Evolutionary conservation across 2,329 filamentous ascomycete species (phyloP).

Genomic region (Pestalotiopsis sp.): DNA sequence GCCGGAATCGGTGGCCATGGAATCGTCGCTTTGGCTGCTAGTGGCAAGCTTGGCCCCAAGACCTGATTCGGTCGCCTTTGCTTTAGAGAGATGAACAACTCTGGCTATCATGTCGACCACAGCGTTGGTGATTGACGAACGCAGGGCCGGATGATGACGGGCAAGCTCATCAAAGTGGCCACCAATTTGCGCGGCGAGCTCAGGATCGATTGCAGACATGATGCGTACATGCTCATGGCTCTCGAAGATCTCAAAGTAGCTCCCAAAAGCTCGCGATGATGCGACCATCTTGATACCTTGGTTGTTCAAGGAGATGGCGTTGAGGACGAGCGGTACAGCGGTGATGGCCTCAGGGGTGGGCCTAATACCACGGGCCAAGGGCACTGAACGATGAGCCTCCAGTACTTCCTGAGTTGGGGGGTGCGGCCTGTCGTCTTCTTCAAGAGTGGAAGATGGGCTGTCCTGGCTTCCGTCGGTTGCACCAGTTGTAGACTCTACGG

Average conservation of each 20-base stretch:
- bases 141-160: slow-evolving; percentile 86
- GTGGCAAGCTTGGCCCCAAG: slow-evolving; percentile 81
- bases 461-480: slow-evolving; percentile 37
- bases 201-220: slow-evolving; percentile 69
- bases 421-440: slow-evolving; percentile 47
- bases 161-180: slow-evolving; percentile 91
- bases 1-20: slow-evolving; percentile 56
- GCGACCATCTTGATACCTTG: slow-evolving; percentile 86
- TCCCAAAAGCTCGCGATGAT: slow-evolving; percentile 78
- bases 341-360: slow-evolving; percentile 88
- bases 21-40: slow-evolving; percentile 55
- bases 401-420: slow-evolving; percentile 57
- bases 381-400: slow-evolving; percentile 42
- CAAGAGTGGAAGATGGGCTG: slow-evolving; percentile 41
- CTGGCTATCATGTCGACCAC: slow-evolving; percentile 87
- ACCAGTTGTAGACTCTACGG: slow-evolving; percentile 36
- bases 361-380: slow-evolving; percentile 73
- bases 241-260: slow-evolving; percentile 95
- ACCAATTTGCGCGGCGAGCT: slow-evolving; percentile 74
- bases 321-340: slow-evolving; percentile 84
- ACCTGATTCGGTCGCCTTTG: slow-evolving; percentile 68
- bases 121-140: slow-evolving; percentile 79
- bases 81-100: slow-evolving; percentile 73
- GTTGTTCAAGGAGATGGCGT: slow-evolving; percentile 91
- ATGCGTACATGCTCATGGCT: slow-evolving; percentile 86